A percentile compares a stretch with the other conserved stretches of the same genome.
Evolutionary conservation across 495 filamentous ascomycete genomes (phyloP).

Genomic region (Filosporella fistucella): DNA sequence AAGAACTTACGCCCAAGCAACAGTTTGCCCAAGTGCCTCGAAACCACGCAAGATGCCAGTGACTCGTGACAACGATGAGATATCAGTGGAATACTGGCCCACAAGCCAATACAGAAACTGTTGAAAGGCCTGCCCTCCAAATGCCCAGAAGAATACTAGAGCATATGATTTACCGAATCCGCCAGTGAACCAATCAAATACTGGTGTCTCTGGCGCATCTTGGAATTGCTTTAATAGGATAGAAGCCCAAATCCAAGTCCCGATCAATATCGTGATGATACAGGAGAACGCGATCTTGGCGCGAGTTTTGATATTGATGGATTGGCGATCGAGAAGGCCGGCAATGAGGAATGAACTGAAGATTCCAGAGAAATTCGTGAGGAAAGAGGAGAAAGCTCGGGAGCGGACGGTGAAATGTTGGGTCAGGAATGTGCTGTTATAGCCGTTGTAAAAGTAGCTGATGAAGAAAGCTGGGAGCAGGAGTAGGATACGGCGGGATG

Average conservation of each 20-base stretch:
- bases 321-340: conserved; percentile 24
- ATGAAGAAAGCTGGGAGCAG: conserved; percentile 32
- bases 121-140: conserved; percentile 30
- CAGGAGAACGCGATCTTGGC: conserved; percentile 23
- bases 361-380: conserved; percentile 31
- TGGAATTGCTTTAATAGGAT: conserved; percentile 27
- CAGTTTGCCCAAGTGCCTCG: conserved; percentile 29
- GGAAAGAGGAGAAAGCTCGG: conserved; percentile 27
- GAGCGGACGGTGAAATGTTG: conserved; percentile 32
- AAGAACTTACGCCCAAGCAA: conserved; percentile 29
- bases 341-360: conserved; percentile 29
- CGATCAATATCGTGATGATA: conserved; percentile 24
- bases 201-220: conserved; percentile 18
- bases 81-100: conserved; percentile 27
- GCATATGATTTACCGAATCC: conserved; percentile 27
- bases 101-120: conserved; percentile 31
- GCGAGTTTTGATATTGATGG: conserved; percentile 24
- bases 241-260: conserved; percentile 30
- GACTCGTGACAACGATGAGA: conserved; percentile 24
- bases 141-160: conserved; percentile 31
- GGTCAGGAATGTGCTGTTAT: conserved; percentile 28
- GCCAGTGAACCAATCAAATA: conserved; percentile 29
- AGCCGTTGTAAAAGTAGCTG: conserved; percentile 33
- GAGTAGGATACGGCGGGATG: conserved; percentile 21
- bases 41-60: conserved; percentile 28